Conservation (phyloP, 31 red algal genomes). For the Porphyra umbilicalis region DNA sequence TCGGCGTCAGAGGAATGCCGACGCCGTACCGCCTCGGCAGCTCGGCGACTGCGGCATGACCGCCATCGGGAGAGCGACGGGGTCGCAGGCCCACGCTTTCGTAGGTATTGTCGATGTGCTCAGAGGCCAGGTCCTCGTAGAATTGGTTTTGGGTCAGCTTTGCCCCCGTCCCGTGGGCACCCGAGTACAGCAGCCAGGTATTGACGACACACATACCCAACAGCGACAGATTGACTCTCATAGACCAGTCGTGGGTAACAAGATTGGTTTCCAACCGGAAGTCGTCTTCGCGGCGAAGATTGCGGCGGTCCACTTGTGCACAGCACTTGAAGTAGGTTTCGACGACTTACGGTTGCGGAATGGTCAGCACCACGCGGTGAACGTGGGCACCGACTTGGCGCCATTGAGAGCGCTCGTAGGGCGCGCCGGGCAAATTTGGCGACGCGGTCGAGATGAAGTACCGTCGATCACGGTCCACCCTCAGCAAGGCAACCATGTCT, state of each 20-base stretch:
- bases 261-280: constrained; percentile 20
- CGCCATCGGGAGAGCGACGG: too few relatives aligned
- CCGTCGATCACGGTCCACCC: too few relatives aligned
- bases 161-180: background rate
- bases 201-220: constrained; percentile 7
- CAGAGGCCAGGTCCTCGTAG: constrained; percentile 11
- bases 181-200: constrained; percentile 12
- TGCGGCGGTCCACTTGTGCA: constrained; percentile 15
- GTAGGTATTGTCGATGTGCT: constrained; percentile 7
- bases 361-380: background rate
- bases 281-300: constrained; percentile 17
- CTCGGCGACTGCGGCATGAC: background rate
- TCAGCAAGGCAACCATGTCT: too few relatives aligned
- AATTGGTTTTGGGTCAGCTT: constrained; percentile 12
- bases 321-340: constrained; percentile 13
- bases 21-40: background rate
- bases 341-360: background rate
- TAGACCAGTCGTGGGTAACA: constrained; percentile 5
- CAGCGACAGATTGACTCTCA: constrained; percentile 4
- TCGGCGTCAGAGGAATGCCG: background rate
- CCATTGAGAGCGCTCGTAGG: background rate
- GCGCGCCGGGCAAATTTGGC: too few relatives aligned
- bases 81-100: background rate
- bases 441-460: too few relatives aligned
- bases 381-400: background rate